Base-by-base conservation (phyloP, 2,329 filamentous ascomycete species). In the Anthostomella pinea region DNA sequence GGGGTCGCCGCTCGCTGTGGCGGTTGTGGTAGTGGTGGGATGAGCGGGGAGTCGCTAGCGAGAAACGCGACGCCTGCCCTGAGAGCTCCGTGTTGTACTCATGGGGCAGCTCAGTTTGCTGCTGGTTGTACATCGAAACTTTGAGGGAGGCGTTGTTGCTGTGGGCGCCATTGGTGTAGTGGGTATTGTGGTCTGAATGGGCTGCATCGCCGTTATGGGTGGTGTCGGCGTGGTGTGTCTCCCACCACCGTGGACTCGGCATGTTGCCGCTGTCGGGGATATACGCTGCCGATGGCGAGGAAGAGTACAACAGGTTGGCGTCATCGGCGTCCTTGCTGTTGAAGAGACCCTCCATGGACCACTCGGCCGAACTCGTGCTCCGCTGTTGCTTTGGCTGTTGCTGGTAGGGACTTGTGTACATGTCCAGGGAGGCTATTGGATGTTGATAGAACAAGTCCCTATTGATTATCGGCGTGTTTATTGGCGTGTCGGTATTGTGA, bases 51-150 rank as follows among this genome's bases (percentile, higher is more conserved):
- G 39, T 27, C 28, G 32, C 30, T 32, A 5, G 42, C 15, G 5
- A 21, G 34, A 30, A 31, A 13, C 20, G 10, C 8, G 43, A 28
- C 2, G 30, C 10, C 13, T 8, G 8, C 13, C 70, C 70, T 28
- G 60, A 53, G 35, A 67, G 41, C 21, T 59, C 59, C 6, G 46
- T 34, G 28, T 45, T 35, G 42, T 66, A 68, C 28, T 69, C 65
- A 38, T 68, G 70, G 1, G 63, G 51, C 25, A 70, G 51, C 14
- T 66, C 63, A 7, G 54, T 49, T 15, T 30, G 14, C 14, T 68
- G 66, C 26, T 68, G 65, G 10, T 54, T 56, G 38, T 69, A 65
- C 53, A 68, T 62, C 34, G 60, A 53, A 9, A 69, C 47, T 45
- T 68, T 67, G 30, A 66, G 52, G 19, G 56, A 58, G 13, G 61